Evolutionary conservation across 768 basidiomycete species (phyloP), one percentile per base, ranked within the genome.

Genomic region (Pleurotus eryngii): DNA sequence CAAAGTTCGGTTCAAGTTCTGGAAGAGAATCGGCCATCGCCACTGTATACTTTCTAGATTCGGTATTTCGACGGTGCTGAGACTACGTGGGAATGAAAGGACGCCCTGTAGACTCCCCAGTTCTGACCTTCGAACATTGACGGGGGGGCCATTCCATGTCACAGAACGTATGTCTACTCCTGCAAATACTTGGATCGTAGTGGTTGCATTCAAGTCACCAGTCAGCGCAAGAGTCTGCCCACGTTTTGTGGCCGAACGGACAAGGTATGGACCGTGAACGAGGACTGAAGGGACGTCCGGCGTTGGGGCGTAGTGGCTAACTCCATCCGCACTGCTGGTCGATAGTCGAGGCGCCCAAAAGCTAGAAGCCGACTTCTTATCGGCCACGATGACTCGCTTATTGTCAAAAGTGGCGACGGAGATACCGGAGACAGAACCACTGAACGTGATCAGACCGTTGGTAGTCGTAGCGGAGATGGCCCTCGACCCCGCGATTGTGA

Each of bases 1-100:
- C 78, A 63, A 79, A 89, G n/a, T 59, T 66, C 0, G 61, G 39
- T 26, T 66, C 64, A 7, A 85, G 70, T 71, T 89, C 88, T 0
- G 88, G 88, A 38, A 89, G 66, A 57, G 82, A 82, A 61, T 87
- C 76, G 22, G 75, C 73, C 81, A 87, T 56, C 69, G 80, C 88
- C 88, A 89, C 15, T 72, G 65, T 11, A 73, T 58, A 3, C 67
- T 57, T 3, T 64, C 65, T 55, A 89, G 65, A 42, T 60, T 68
- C 11, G 83, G 83, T 8, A 72, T 63, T 2, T 56, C 60, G 20
- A 77, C 67, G 6, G 58, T 27, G 7, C 57, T 46, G 1, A 72
- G 65, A 30, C 64, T 55, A 57, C 60, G 60, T 6, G 87, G 68
- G 39, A 74, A 67, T 6, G 70, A 70, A 1, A 73, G 65, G 54